phyloP scores from a whole-genome alignment of 2,329 filamentous ascomycete genomes.

The Grosmannia clavigera region DNA sequence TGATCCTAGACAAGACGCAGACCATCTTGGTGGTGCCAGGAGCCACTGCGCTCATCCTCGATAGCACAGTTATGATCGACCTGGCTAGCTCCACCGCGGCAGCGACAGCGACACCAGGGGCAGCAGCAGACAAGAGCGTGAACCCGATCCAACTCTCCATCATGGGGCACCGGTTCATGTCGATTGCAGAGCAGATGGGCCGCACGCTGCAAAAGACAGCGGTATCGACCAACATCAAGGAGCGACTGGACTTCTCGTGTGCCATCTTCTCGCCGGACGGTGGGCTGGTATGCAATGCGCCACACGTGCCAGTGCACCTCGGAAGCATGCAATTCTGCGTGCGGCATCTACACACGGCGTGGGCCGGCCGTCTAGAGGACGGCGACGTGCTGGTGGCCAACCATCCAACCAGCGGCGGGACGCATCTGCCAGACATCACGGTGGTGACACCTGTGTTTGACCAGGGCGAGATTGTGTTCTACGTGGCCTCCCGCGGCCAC shows the following conservation, averaged over 20 bases:
- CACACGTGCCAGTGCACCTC: constrained; percentile 68
- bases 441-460: constrained; percentile 67
- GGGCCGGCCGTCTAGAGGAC: constrained; percentile 62
- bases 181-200: constrained; percentile 51
- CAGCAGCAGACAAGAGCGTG: constrained; percentile 15
- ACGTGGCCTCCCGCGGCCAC: constrained; percentile 67
- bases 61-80: constrained; percentile 57
- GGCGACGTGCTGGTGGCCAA: constrained; percentile 77
- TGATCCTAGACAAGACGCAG: constrained; percentile 54
- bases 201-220: constrained; percentile 67
- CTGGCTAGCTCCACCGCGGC: background rate
- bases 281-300: constrained; percentile 67
- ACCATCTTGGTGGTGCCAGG: constrained; percentile 58
- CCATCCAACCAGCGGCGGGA: constrained; percentile 47
- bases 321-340: constrained; percentile 80
- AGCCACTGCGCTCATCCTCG: constrained; percentile 50
- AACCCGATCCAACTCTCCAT: constrained; percentile 63
- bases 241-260: constrained; percentile 71
- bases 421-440: constrained; percentile 73
- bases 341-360: constrained; percentile 63
- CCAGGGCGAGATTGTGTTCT: constrained; percentile 65
- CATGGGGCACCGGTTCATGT: constrained; percentile 74
- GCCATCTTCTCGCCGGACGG: constrained; percentile 66
- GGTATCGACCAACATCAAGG: constrained; percentile 71
- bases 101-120: constrained; percentile 53